Percentiles rank a stretch among this genome's conserved stretches.
Evolutionary conservation across 257 asterid genomes (phyloP).

Genomic region (Dorcoceras hygrometricum): DNA sequence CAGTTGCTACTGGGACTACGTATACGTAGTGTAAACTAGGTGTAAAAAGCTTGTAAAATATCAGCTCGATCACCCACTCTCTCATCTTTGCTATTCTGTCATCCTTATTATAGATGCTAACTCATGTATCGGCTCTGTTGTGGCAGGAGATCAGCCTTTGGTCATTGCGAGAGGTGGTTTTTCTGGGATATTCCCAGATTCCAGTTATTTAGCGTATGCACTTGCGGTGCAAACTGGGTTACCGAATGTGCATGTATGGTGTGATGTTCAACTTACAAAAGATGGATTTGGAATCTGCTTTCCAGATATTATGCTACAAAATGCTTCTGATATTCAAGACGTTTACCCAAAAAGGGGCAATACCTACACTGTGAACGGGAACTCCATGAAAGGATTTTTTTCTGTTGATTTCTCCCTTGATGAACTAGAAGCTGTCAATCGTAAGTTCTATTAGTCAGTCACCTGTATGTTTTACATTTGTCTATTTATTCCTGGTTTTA

Average conservation of each 20-base stretch:
- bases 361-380: slow-evolving; percentile 61
- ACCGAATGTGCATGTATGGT: slow-evolving; percentile 44
- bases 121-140: slow-evolving; percentile 5
- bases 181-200: slow-evolving; percentile 75
- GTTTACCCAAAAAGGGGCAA: slow-evolving; percentile 15
- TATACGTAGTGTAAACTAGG: neutral
- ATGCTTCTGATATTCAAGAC: slow-evolving; percentile 32
- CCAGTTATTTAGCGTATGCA: slow-evolving; percentile 50
- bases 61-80: neutral
- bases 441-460: slow-evolving; percentile 44
- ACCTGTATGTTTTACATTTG: neutral
- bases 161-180: slow-evolving; percentile 80
- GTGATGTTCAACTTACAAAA: slow-evolving; percentile 83
- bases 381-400: slow-evolving; percentile 50
- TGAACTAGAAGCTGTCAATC: slow-evolving; percentile 37
- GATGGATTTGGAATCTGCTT: slow-evolving; percentile 79
- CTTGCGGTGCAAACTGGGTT: slow-evolving; percentile 36
- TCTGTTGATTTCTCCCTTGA: slow-evolving; percentile 58
- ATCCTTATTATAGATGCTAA: neutral
- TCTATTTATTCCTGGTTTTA: neutral
- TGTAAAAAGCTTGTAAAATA: neutral
- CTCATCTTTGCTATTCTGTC: neutral
- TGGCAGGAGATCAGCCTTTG: slow-evolving; percentile 64
- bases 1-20: neutral
- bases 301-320: slow-evolving; percentile 56